Evolutionary conservation across 2,329 filamentous ascomycete species (phyloP), one percentile per base, ranked within the genome.

Genomic region (Fusarium xylarioides): DNA sequence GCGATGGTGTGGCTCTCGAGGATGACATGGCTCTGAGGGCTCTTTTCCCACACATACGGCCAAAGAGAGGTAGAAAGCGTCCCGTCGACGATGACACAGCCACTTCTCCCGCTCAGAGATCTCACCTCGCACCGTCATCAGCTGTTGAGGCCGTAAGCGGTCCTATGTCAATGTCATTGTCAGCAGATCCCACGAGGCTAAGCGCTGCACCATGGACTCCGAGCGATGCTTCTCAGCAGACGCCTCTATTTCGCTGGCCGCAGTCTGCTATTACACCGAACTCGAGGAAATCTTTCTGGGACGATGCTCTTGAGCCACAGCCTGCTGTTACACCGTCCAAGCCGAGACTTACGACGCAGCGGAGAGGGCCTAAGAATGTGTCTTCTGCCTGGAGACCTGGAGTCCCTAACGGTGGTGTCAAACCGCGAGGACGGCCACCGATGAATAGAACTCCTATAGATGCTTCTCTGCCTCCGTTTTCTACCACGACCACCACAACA

Each of bases 21-120:
- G 95, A 98, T 80, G 95, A 98, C 81, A 90, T 97, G 81, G 95
- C 95, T 5, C 86, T 98, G 54, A 88, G 95, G 68, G 94, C 95
- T 5, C 86, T 98, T 7, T 86, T 97, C 55, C 95, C 95, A 34
- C 92, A 96, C 66, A 93, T 89, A 76, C 88, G 86, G 71, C 92
- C 85, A 68, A 91, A 86, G 77, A 87, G 87, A 77, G 91, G 88
- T 67, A 87, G 86, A 38, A 88, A 91, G 78, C 89, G 91, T 76
- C 88, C 89, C 0, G 91, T 92, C 12, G 90, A 91, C 21, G 87
- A 90, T 11, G 87, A 90, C 3, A 80, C 82, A 12, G 80, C 81
- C 62, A 84, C 83, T 58, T 85, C 83, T 34, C 86, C 85, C 4
- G 82, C 87, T 8, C 93, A 93, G 77, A 87, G 90, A 40, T 89